Conservation (phyloP, 78 protist species). For the Tieghemostelium lacteum region DNA sequence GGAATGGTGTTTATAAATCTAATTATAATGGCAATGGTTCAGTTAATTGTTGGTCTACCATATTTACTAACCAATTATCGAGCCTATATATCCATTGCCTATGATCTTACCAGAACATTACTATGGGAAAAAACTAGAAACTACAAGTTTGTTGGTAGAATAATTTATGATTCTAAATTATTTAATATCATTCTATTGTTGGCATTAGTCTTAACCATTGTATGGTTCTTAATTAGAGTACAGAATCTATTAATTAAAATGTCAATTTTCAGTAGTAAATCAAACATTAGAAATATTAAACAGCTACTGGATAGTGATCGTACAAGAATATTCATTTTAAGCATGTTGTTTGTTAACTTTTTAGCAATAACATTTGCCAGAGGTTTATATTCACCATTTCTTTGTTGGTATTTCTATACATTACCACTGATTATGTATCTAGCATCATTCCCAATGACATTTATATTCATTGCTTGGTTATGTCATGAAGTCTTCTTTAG, state of each 20-base stretch:
- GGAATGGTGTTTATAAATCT: background rate
- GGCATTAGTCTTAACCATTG: constrained; percentile 2
- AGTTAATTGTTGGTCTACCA: constrained; percentile 62
- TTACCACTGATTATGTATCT: constrained; percentile 28
- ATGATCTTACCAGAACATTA: constrained; percentile 73
- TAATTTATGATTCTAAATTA: constrained; percentile 33
- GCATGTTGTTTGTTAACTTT: constrained; percentile 40
- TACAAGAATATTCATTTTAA: constrained; percentile 7
- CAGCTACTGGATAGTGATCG: too few relatives aligned
- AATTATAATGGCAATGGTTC: constrained; percentile 28
- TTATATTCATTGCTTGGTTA: constrained; percentile 30
- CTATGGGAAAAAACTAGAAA: constrained; percentile 85
- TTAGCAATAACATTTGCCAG: constrained; percentile 66
- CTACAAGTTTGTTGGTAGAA: constrained; percentile 79
- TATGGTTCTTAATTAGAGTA: background rate
- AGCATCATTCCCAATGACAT: constrained; percentile 7
- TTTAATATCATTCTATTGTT: constrained; percentile 56
- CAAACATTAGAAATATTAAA: too few relatives aligned
- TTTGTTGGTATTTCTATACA: constrained; percentile 84
- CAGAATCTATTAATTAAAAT: too few relatives aligned
- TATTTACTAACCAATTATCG: constrained; percentile 41
- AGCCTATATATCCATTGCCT: constrained; percentile 66
- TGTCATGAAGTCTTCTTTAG: constrained; percentile 72
- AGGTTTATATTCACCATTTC: constrained; percentile 81
- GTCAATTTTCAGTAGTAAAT: too few relatives aligned